Base-by-base conservation (phyloP, 2,329 filamentous ascomycete genomes). In the Pseudocercospora musae region DNA sequence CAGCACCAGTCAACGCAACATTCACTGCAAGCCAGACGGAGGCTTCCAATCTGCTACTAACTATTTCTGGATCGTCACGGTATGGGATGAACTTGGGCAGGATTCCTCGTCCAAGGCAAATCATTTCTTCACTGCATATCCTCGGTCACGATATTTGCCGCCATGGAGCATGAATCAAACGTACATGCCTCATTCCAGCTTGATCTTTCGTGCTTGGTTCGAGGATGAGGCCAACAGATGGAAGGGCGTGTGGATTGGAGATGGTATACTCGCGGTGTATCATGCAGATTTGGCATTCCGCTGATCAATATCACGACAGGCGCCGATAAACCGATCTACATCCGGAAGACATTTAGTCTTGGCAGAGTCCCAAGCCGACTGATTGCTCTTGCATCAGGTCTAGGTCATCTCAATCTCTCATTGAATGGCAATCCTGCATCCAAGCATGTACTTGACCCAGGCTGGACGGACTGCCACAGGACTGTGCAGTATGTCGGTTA, bases 161-260 rank as follows among this genome's bases (percentile, higher is more conserved):
- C 76, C 76, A 0, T 78, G 76, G 54, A 78, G 76, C 64, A 78
- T 79, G 76, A 78, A 78, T 56, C 76, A 78, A 57, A 77, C 73
- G 18, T 78, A 79, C 62, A 79, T 79, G 76, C 77, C 76, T 9
- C 76, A 79, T 58, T 73, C 74, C 4, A 77, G 76, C 37, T 70
- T 79, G 11, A 78, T 79, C 59, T 78, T 79, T 60, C 73, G 76
- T 27, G 74, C 76, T 4, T 79, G 76, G 77, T 78, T 78, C 56
- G 77, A 78, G 64, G 74, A 78, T 42, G 73, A 76, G 60, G 64
- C 67, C 18, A 76, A 78, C 62, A 71, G 76, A 37, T 78, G 76
- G 75, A 78, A 78, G 58, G 76, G 72, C 3, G 75, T 78, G 1
- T 78, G 76, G 76, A 74, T 79, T 31, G 76, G 77, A 15, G 69